Percentiles rank a stretch among this genome's conserved stretches.
These are phyloP conservation scores for Eucalyptus shirleyi DNA, from an alignment of 345 rosid species.

Conservation along the genomic window DNA sequence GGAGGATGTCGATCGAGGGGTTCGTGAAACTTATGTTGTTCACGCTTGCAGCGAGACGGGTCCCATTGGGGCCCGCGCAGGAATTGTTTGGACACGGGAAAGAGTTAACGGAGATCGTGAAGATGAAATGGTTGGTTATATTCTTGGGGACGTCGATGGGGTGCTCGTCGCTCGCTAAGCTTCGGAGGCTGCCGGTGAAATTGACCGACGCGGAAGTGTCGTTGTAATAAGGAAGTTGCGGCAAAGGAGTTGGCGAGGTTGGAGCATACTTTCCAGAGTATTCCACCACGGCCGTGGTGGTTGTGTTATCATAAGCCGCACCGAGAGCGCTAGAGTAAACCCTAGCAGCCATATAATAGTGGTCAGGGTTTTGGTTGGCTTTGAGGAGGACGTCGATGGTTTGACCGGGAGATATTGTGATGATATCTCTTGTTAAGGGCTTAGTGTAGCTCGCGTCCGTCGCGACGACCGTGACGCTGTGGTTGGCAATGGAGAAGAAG, in stretches of 20 bases:
- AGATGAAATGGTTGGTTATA: not conserved
- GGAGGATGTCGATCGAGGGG: slow-evolving; percentile 13
- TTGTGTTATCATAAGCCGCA: not conserved
- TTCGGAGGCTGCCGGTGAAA: slow-evolving; percentile 10
- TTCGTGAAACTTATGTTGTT: slow-evolving; percentile 26
- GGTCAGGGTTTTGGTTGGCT: slow-evolving; percentile 5
- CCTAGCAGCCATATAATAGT: slow-evolving; percentile 6
- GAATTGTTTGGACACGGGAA: slow-evolving; percentile 8
- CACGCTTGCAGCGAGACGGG: slow-evolving; percentile 18
- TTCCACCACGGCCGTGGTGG: not conserved
- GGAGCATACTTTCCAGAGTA: slow-evolving; percentile 3
- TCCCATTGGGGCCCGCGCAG: slow-evolving; percentile 9
- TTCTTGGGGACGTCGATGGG: slow-evolving; percentile 4
- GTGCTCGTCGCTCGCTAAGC: not conserved
- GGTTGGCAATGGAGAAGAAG: slow-evolving; percentile 20
- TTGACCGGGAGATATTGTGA: slow-evolving; percentile 19
- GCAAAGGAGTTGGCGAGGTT: not conserved
- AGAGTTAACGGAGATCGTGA: slow-evolving; percentile 6
- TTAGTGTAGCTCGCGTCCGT: slow-evolving; percentile 17
- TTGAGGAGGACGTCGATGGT: slow-evolving; percentile 13
- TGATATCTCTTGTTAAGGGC: slow-evolving; percentile 1
- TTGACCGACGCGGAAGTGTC: slow-evolving; percentile 5
- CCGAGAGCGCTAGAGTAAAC: not conserved
- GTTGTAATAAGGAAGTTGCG: slow-evolving; percentile 2
- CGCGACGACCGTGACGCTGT: slow-evolving; percentile 9